Percentiles rank a stretch among this genome's conserved stretches.
Evolutionary conservation across 768 basidiomycete species (phyloP).

Genomic region (Rhodotorula kratochvilovae): DNA sequence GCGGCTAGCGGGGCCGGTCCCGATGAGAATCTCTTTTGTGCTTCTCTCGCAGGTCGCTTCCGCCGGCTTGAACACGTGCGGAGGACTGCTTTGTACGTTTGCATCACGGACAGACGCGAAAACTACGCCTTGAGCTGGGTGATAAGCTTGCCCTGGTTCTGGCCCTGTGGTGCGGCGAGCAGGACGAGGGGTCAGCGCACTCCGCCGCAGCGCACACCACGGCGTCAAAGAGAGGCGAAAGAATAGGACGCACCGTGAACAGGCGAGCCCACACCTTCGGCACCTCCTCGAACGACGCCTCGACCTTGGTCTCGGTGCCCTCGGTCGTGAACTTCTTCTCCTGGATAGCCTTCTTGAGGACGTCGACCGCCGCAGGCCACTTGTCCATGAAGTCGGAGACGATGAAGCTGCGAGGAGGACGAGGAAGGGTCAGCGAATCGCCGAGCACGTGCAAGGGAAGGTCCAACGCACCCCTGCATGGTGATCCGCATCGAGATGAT

Average conservation of each 20-base stretch:
- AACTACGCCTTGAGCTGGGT: slow-evolving; percentile 5
- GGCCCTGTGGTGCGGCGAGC: not conserved
- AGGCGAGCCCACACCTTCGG: slow-evolving; percentile 18
- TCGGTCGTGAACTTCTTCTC: slow-evolving; percentile 15
- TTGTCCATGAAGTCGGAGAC: not conserved
- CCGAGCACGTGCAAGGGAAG: no score
- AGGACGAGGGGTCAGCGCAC: not conserved
- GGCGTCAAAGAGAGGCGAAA: no score
- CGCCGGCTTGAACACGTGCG: no score
- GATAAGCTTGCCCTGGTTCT: slow-evolving; percentile 23
- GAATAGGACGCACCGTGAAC: slow-evolving; percentile 20
- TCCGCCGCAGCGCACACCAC: no score
- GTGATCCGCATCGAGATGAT: slow-evolving; percentile 41
- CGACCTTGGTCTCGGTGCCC: slow-evolving; percentile 15
- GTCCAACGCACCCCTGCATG: slow-evolving; percentile 11
- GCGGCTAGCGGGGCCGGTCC: no score
- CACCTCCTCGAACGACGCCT: slow-evolving; percentile 15
- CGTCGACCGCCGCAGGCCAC: slow-evolving; percentile 1
- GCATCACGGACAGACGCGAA: no score
- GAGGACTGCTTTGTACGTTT: no score
- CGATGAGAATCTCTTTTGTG: no score
- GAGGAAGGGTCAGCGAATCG: no score
- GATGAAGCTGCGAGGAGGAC: slow-evolving; percentile 5
- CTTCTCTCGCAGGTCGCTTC: no score
- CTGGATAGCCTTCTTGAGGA: slow-evolving; percentile 16